These are phyloP conservation scores for Planoprotostelium fungivorum DNA, from an alignment of 78 protist species.

Conservation along the genomic window DNA sequence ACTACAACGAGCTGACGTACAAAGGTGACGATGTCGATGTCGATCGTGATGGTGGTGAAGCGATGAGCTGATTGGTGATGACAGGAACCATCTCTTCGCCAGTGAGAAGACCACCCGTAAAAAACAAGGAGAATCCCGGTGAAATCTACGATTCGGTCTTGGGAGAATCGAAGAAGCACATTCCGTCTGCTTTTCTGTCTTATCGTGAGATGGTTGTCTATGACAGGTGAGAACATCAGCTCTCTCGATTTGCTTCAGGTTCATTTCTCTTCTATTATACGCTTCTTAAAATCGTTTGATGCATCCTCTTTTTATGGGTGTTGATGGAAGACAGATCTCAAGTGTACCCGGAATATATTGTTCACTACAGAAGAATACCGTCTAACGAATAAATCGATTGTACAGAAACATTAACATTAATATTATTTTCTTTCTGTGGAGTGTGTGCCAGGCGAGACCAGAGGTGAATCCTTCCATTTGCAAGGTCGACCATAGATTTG, in stretches of 20 bases:
- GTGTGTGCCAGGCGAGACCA: no score
- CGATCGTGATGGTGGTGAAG: background rate
- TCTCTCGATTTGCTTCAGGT: background rate
- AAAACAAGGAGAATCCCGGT: background rate
- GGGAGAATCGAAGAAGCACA: background rate
- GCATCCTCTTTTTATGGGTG: no score
- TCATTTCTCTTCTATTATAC: no score
- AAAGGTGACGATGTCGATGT: background rate
- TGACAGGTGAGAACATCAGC: background rate
- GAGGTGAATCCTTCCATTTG: no score
- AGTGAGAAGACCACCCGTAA: background rate
- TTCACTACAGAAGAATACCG: background rate
- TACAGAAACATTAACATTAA: background rate
- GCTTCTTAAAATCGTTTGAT: no score
- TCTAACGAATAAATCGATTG: background rate
- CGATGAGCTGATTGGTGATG: background rate
- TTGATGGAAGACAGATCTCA: background rate
- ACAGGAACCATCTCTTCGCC: background rate
- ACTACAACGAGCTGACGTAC: background rate
- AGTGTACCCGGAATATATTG: background rate
- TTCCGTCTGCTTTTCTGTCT: background rate
- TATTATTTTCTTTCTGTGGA: no score
- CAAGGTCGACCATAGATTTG: no score
- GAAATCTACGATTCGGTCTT: background rate
- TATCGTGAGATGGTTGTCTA: constrained; percentile 2